Base-by-base conservation (phyloP, 108 stramenopile genomes). In the Discostella pseudostelligera region DNA sequence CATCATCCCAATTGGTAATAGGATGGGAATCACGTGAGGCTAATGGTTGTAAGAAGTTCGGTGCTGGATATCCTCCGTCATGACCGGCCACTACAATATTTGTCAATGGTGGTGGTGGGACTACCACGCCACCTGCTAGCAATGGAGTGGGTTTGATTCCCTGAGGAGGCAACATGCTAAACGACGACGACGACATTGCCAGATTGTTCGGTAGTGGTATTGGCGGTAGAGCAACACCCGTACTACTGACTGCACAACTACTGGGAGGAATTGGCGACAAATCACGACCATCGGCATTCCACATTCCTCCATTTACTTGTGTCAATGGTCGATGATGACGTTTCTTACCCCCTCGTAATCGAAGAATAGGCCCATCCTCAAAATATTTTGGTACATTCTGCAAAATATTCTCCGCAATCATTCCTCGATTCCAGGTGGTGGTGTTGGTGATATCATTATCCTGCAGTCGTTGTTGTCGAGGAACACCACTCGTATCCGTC, bases 41-140 rank as follows among this genome's bases (percentile, higher is more conserved):
- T 20, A 90, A 70, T 16, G 93, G 88, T 39, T 90, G 74, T 62
- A 90, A 74, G 56, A 86, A 94, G 43, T 65, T 76, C 16, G 89
- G 89, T 2, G 87, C 87, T 13, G 88, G 87, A 45, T 82, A 84
- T 63, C 88, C 91, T 45, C 83, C 70, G 59, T 93, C 88, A 12
- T 85, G 84, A 26, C 87, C 88, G 17, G 93, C 89, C 25, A 86
- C 69, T 12, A 87, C 69, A 14, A 72, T 45, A 22, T 63, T 55
- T 45, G 47, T 69, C 13, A 16, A 47, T 12, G 62, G 48, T 8
- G 45, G 64, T 36, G 44, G 56, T 2, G 39, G 10, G 14, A 55
- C 24, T 45, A 25, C 21, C 29, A 32, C 32, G 4, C 32, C 32
- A 4, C 32, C 32, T 32, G 32, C 4, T 5, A 32, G 5, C 5